A percentile compares a stretch with the other conserved stretches of the same genome.
Conservation (phyloP, 208 protist species). For the Leishmania guyanensis region DNA sequence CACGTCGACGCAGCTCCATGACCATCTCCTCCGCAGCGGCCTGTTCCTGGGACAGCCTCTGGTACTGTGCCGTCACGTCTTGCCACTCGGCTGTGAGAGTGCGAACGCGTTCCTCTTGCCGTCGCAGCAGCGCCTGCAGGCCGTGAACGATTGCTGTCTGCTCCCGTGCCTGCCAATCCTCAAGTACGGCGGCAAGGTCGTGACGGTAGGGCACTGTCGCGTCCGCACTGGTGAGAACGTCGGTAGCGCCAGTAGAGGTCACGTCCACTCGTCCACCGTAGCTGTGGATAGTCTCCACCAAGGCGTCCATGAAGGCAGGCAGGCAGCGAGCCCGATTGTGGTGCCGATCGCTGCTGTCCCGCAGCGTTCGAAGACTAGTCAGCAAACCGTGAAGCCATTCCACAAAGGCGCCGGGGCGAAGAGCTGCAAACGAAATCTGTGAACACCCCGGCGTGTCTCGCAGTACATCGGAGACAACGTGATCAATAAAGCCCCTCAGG, state of each 20-base stretch:
- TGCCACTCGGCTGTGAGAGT: slow-evolving; percentile 45
- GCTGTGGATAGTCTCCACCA: slow-evolving; percentile 38
- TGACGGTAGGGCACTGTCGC: background rate
- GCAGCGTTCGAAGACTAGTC: slow-evolving; percentile 10
- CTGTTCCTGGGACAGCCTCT: slow-evolving; percentile 66
- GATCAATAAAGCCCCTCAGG: slow-evolving; percentile 11
- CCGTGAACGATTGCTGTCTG: slow-evolving; percentile 27
- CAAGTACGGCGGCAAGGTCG: slow-evolving; percentile 1
- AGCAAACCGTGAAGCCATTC: slow-evolving; percentile 23
- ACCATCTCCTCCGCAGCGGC: slow-evolving; percentile 55
- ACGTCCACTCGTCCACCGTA: slow-evolving; percentile 49
- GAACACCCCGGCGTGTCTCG: background rate
- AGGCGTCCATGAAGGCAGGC: slow-evolving; percentile 42
- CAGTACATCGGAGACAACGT: slow-evolving; percentile 16
- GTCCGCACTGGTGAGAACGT: background rate
- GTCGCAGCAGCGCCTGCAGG: slow-evolving; percentile 36
- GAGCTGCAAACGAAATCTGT: slow-evolving; percentile 13
- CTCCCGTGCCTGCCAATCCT: slow-evolving; percentile 19
- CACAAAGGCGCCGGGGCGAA: slow-evolving; percentile 14
- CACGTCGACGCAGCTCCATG: slow-evolving; percentile 69
- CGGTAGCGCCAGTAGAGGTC: background rate
- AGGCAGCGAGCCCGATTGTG: slow-evolving; percentile 8
- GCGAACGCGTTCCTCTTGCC: slow-evolving; percentile 2
- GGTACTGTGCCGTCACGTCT: slow-evolving; percentile 43
- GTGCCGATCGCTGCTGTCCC: slow-evolving; percentile 7